Conservation (phyloP, 495 filamentous ascomycete species). For the Tetracladium marchalianum region DNA sequence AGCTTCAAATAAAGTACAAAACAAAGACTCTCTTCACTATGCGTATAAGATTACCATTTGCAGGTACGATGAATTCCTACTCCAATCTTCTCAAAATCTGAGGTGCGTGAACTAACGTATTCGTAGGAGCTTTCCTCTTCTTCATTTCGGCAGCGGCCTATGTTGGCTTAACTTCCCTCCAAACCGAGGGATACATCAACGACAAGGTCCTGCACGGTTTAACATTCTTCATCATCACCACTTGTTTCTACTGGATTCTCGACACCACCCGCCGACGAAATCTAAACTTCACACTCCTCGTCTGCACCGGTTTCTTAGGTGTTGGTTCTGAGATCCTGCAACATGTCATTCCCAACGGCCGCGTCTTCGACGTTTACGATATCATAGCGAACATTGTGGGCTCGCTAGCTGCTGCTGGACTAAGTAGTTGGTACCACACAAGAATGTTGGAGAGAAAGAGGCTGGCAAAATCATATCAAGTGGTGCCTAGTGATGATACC, state of each 20-base stretch:
- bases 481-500: conserved; percentile 42
- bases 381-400: conserved; percentile 83
- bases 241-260: conserved; percentile 92
- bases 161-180: conserved; percentile 56
- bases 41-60: conserved; percentile 66
- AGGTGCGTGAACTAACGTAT: conserved; percentile 3
- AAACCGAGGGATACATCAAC: conserved; percentile 47
- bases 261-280: conserved; percentile 80
- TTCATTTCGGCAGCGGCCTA: conserved; percentile 70
- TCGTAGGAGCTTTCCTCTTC: conserved; percentile 64
- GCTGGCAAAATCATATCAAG: conserved; percentile 56
- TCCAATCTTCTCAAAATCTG: background rate
- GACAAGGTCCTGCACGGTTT: conserved; percentile 87
- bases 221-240: conserved; percentile 82
- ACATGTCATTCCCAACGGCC: conserved; percentile 66
- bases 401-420: conserved; percentile 53
- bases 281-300: conserved; percentile 72
- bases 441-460: conserved; percentile 90
- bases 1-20: too few relatives aligned
- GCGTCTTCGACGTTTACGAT: conserved; percentile 76
- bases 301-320: conserved; percentile 64
- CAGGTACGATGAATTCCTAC: conserved; percentile 37
- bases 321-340: conserved; percentile 84
- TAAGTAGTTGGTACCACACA: conserved; percentile 86
- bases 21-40: conserved; percentile 27